A percentile compares a stretch with the other conserved stretches of the same genome.
These are phyloP conservation scores for Penicillium sp. DNA, from an alignment of 2,329 filamentous ascomycete species.

Conservation along the genomic window DNA sequence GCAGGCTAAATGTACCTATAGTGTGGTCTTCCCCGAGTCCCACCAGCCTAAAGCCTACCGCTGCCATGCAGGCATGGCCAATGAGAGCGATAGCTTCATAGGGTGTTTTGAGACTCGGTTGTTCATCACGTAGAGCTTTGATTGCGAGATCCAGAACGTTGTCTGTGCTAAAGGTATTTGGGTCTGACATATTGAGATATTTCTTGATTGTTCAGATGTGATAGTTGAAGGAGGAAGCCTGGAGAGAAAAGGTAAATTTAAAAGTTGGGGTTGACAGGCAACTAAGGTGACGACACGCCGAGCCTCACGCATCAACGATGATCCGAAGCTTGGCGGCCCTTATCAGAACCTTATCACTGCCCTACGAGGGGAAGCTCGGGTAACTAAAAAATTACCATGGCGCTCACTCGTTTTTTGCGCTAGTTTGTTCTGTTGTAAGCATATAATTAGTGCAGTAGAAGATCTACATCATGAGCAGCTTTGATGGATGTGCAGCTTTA, in stretches of 20 bases:
- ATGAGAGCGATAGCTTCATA: slow-evolving; percentile 85
- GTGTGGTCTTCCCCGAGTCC: slow-evolving; percentile 82
- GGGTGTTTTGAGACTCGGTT: slow-evolving; percentile 43
- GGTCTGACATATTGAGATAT: slow-evolving; percentile 10
- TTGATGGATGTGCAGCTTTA: neutral
- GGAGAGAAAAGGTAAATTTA: neutral
- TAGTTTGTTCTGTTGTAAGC: too few relatives aligned
- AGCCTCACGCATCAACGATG: slow-evolving; percentile 8
- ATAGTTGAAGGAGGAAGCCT: neutral
- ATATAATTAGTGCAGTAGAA: too few relatives aligned
- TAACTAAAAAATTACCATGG: neutral
- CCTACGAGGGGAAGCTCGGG: neutral
- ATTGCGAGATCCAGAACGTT: slow-evolving; percentile 34
- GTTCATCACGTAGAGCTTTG: slow-evolving; percentile 29
- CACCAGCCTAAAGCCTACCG: slow-evolving; percentile 75
- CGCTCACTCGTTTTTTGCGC: too few relatives aligned
- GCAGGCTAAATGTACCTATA: slow-evolving; percentile 54
- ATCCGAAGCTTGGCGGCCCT: slow-evolving; percentile 4
- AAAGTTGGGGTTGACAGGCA: neutral
- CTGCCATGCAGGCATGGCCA: slow-evolving; percentile 77
- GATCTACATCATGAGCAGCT: too few relatives aligned
- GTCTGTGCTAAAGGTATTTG: slow-evolving; percentile 28
- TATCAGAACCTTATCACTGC: slow-evolving; percentile 1
- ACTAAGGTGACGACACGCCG: neutral
- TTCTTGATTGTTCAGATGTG: neutral